Evolutionary conservation across 805 yeast genomes (phyloP), one percentile per base, ranked within the genome.

Genomic region (Yarrowia bubula): DNA sequence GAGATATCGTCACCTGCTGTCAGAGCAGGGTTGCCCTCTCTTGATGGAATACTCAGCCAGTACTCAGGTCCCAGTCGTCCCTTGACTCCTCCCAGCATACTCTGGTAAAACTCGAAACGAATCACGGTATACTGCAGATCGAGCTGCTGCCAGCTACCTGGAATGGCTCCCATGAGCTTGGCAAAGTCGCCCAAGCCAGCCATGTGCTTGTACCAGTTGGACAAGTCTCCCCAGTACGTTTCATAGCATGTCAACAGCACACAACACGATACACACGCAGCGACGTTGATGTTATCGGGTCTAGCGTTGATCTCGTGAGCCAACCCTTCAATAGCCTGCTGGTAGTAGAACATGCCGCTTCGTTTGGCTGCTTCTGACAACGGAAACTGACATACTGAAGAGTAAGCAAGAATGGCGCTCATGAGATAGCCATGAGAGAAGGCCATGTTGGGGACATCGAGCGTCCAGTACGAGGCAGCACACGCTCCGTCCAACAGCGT

Each of bases 131-230:
- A 58, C 10, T 32, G 41, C 15, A 58, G 42, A 11, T 58, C 51
- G 18, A 43, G 51, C 22, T 58, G 64, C 51, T 42, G 51, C 46
- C 43, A 31, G 33, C 28, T 33, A 9, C 41, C 64, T 11, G 39
- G 51, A 35, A 43, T 58, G 42, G 51, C 17, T 7, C 51, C 51
- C 64, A 58, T 43, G 35, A 58, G 64, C 35, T 58, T 58, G 13
- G 64, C 64, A 58, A 58, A 58, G 51, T 58, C 51, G 17, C 51
- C 50, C 13, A 58, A 35, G n/a, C 64, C 64, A 1, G 51, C 15
- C 64, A 58, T 58, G 43, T 58, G 64, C 33, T 44, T 58, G 43
- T 58, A 58, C 64, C 64, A 58, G 43, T 58, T 58, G 42, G 64
- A 35, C 33, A 58, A 33, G 18, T 58, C 51, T 33, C 64, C 64